phyloP scores from a whole-genome alignment of 108 stramenopile genomes.

The Parietichytrium sp. region DNA sequence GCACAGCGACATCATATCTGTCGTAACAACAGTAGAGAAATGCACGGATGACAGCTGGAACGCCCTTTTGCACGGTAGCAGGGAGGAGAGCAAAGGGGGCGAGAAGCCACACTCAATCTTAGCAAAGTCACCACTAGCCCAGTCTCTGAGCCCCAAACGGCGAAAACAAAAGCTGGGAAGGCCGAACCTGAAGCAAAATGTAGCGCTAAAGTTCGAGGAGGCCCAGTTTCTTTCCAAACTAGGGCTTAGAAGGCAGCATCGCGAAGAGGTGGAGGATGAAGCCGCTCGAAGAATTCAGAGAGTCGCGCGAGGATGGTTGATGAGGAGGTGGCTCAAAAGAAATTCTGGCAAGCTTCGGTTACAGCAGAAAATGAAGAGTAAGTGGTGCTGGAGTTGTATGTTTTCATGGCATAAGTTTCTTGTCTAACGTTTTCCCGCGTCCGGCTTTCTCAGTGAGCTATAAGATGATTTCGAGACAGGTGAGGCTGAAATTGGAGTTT shows the following conservation, averaged over 20 bases:
- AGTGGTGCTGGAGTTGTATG: too few species aligned
- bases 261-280: background rate
- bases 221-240: background rate
- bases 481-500: slow-evolving; percentile 10
- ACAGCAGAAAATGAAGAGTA: slow-evolving; percentile 12
- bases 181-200: background rate
- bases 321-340: slow-evolving; percentile 12
- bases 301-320: background rate
- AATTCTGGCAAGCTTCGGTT: background rate
- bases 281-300: background rate
- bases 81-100: background rate
- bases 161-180: background rate
- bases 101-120: too few species aligned
- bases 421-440: too few species aligned
- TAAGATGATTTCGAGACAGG: background rate
- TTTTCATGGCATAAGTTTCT: too few species aligned
- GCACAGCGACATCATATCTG: slow-evolving; percentile 15
- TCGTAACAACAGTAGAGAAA: background rate
- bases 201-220: slow-evolving; percentile 1
- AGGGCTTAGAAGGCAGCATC: background rate
- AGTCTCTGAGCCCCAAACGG: too few species aligned
- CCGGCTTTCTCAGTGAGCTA: too few species aligned
- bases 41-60: background rate
- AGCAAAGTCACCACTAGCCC: too few species aligned
- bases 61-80: slow-evolving; percentile 5